Conservation (phyloP, 139 green algal genomes). For the Chlorella ohadii region DNA sequence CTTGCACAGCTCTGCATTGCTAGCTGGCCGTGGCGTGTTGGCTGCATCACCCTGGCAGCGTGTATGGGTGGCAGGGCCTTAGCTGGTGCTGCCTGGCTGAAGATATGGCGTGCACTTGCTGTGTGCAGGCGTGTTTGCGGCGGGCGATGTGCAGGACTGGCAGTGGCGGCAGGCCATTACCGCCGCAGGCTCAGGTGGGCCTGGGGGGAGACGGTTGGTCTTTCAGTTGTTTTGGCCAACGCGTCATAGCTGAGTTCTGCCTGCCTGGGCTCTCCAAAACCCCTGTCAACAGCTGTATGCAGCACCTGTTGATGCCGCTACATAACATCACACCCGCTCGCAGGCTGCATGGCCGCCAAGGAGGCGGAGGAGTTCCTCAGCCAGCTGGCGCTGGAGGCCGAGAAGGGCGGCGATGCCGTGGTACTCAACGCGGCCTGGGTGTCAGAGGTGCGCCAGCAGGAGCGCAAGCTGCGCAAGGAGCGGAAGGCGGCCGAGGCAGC, state of each 20-base stretch:
- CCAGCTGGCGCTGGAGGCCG: slow-evolving; percentile 2
- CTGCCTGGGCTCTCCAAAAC: too few relatives aligned
- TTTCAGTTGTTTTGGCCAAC: too few relatives aligned
- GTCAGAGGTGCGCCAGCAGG: slow-evolving; percentile 33
- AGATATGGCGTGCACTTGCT: background rate
- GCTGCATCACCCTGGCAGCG: too few relatives aligned
- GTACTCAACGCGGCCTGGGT: slow-evolving; percentile 41
- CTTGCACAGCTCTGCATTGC: background rate
- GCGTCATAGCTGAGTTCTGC: too few relatives aligned
- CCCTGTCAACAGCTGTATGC: too few relatives aligned
- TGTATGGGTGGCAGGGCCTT: too few relatives aligned
- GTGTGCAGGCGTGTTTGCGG: slow-evolving; percentile 68
- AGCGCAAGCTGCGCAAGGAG: too few relatives aligned
- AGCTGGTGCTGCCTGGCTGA: too few relatives aligned
- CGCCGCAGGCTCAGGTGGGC: slow-evolving; percentile 60
- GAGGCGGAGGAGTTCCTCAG: slow-evolving; percentile 73
- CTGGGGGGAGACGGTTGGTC: too few relatives aligned
- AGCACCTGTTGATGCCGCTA: background rate
- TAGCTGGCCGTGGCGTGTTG: background rate
- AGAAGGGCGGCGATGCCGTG: too few relatives aligned
- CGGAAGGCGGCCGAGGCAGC: too few relatives aligned
- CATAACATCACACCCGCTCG: background rate
- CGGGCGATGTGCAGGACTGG: slow-evolving; percentile 80
- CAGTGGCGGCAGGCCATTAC: slow-evolving; percentile 85
- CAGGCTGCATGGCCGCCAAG: slow-evolving; percentile 75